Percentiles rank a stretch among this genome's conserved stretches.
Evolutionary conservation across 352 stramenopile species (phyloP).

Genomic region (Pythium monospermum): DNA sequence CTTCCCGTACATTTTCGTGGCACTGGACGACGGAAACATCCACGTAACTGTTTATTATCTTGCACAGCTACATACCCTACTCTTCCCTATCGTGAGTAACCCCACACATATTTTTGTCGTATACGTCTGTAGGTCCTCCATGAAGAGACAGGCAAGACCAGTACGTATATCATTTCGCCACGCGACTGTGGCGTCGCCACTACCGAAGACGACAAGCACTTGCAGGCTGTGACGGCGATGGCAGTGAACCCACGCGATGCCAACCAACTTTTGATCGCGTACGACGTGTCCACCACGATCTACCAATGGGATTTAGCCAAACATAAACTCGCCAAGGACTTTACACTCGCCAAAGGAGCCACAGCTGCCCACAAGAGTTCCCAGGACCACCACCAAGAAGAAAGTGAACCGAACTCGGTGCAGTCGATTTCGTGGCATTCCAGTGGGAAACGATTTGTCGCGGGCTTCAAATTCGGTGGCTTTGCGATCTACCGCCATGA

Average conservation of each 20-base stretch:
- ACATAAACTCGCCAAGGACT: conserved; percentile 41
- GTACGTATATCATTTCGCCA: conserved; percentile 60
- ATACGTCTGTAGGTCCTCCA: conserved; percentile 61
- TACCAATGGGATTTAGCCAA: conserved; percentile 70
- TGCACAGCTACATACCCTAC: background rate
- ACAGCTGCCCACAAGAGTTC: background rate
- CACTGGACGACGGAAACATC: conserved; percentile 60
- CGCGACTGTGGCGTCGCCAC: conserved; percentile 34
- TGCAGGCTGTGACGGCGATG: conserved; percentile 41
- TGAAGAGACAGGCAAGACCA: conserved; percentile 62
- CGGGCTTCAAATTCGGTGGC: conserved; percentile 54
- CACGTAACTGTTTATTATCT: conserved; percentile 24
- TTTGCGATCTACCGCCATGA: conserved; percentile 57
- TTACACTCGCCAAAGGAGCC: conserved; percentile 8
- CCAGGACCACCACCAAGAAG: too few species aligned
- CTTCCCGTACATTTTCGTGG: conserved; percentile 68
- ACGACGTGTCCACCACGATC: conserved; percentile 41
- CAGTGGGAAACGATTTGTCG: conserved; percentile 72
- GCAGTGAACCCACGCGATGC: conserved; percentile 50
- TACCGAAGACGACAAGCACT: conserved; percentile 18
- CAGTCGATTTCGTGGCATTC: conserved; percentile 70
- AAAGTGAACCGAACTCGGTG: conserved; percentile 41
- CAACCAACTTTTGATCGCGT: conserved; percentile 61
- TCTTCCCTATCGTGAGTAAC: background rate
- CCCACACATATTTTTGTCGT: background rate